Evolutionary conservation across 2,329 filamentous ascomycete genomes (phyloP), one percentile per base, ranked within the genome.

Genomic region (Fusarium gaditjirri): DNA sequence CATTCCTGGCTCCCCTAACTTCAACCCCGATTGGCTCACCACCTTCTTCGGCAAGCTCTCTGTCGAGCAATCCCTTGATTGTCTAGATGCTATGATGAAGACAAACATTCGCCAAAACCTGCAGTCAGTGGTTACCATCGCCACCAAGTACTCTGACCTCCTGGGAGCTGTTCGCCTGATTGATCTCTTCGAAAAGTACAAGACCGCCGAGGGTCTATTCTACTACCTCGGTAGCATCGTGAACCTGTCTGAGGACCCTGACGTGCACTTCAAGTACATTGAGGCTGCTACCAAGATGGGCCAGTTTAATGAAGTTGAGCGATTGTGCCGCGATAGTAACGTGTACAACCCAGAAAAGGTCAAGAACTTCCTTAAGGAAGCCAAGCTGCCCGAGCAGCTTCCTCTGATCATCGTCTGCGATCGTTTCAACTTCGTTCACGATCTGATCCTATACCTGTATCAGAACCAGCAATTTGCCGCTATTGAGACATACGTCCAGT

Each of bases 401-500:
- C 96, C 96, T 46, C 86, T 99, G 60, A 99, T 99, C 84, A 98
- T 98, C 76, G 94, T 99, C 65, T 99, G 97, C 84, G 96, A 99
- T 80, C 94, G 95, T n/a, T 98, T 97, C 89, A 97, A 98, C 86
- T 97, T 99, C 79, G 94, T 98, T 44, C 96, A 99, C 79, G 96
- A 99, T 79, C 84, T 99, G 79, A 94, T 99, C 47, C 89, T 99
- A 27, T 98, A 96, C 84, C 90, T 99, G 13, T 99, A 99, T 86
- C 96, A 98, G 87, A 97, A 97, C 84, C 95, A 99, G 83, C 95
- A 98, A 80, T 99, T 98, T 89, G 94, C 97, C 85, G 97, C 96
- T 2, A 99, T 99, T 73, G 96, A 99, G 84, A 92, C 97, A 14
- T 99, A 99, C 77, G 96, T 99, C 33, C 96, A 99, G 86, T 92